Base-by-base conservation (phyloP, 306 rosid species). In the Delonix regia region DNA sequence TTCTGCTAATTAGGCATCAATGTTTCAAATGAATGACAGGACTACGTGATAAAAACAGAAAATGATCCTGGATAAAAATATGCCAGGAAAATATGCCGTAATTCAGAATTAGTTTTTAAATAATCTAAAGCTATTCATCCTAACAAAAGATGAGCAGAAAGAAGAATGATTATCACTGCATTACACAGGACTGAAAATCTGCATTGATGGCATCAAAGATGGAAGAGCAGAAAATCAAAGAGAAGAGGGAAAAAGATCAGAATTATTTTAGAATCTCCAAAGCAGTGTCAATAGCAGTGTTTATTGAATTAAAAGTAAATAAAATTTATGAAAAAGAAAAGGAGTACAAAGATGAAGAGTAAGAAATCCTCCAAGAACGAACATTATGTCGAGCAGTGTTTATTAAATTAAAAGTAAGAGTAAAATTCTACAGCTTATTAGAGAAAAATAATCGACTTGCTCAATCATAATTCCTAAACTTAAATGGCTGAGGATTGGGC, bases 1-100 rank as follows among this genome's bases (percentile, higher is more conserved):
- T 22, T 48, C 52, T 33, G 48, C 59, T 44, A 22, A 70, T 18
- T 59, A 45, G n/a, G 30, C 34, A 68, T n/a, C 33, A 41, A 53
- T n/a, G 11, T 56, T 69, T 69, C 62, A 47, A 69, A 69, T 63
- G 24, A 69, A 69, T 30, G 63, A 55, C 60, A 44, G 70, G 30
- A 56, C 61, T 42, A 69, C 27, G 33, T 14, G 24, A 33, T 33
- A 56, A 71, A 70, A 68, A 68, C 18, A 41, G 41, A 76, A 69
- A 10, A 69, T 19, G 72, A 27, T 22, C n/a, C 6, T 11, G 4
- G 18, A 57, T 18, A 60, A 60, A n/a, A 28, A 33, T 4, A 3
- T 48, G 36, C 2, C 53, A 55, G 22, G 65, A 53, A 77, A 64
- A 22, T 25, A 44, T 52, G 52, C n/a, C 27, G 64, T 41, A 41